Evolutionary conservation across 305 asterid genomes (phyloP).

Genomic region (Fraxinus latifolia): DNA sequence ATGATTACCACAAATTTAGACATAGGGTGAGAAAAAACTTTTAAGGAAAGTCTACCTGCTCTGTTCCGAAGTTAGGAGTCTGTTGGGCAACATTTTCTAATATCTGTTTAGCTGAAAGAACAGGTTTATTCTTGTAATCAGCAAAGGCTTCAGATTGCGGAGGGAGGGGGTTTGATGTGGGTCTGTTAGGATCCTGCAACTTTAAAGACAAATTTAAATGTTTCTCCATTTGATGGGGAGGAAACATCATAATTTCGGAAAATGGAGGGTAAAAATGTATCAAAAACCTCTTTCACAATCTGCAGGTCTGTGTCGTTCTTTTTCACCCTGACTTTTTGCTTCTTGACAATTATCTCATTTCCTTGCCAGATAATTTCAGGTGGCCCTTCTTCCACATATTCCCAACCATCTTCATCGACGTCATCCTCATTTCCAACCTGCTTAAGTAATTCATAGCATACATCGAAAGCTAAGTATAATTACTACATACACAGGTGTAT

Average conservation of each 20-base stretch:
- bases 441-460: neutral
- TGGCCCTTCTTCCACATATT: slow-evolving; percentile 93
- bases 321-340: slow-evolving; percentile 75
- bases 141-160: slow-evolving; percentile 79
- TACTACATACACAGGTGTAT: slow-evolving; percentile 1
- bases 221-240: slow-evolving; percentile 13
- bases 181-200: slow-evolving; percentile 72
- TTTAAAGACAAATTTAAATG: slow-evolving; percentile 20
- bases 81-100: slow-evolving; percentile 83
- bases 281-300: slow-evolving; percentile 49
- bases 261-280: slow-evolving; percentile 14
- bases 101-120: slow-evolving; percentile 75
- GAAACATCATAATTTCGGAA: neutral
- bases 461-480: neutral
- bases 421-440: slow-evolving; percentile 55
- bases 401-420: slow-evolving; percentile 67
- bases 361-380: slow-evolving; percentile 98
- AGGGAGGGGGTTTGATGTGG: slow-evolving; percentile 94
- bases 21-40: slow-evolving; percentile 11
- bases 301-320: slow-evolving; percentile 45
- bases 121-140: slow-evolving; percentile 48
- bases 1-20: slow-evolving; percentile 8
- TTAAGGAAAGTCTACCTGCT: slow-evolving; percentile 54
- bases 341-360: slow-evolving; percentile 92
- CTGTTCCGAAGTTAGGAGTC: slow-evolving; percentile 97